A percentile compares a stretch with the other conserved stretches of the same genome.
Conservation (phyloP, 1,284 basidiomycete genomes). For the Vanrija pseudolonga region DNA sequence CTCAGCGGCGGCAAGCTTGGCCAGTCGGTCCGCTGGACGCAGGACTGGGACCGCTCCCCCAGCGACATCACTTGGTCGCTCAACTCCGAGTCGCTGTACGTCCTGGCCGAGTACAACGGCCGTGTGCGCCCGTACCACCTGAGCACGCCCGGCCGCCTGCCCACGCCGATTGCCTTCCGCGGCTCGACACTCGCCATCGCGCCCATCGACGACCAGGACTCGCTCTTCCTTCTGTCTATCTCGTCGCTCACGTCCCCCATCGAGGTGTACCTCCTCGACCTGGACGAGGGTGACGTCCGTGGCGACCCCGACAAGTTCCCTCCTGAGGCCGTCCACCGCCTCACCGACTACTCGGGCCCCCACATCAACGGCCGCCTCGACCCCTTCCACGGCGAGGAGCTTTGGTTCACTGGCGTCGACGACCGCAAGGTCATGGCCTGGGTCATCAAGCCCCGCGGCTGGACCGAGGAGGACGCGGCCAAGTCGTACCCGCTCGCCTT, state of each 20-base stretch:
- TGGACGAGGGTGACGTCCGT: constrained; percentile 3
- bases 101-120: constrained; percentile 71
- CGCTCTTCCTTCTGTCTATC: constrained; percentile 21
- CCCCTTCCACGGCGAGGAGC: constrained; percentile 65
- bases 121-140: constrained; percentile 43
- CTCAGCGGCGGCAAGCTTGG: constrained; percentile 51
- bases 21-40: constrained; percentile 51
- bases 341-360: constrained; percentile 54
- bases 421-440: constrained; percentile 73
- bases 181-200: constrained; percentile 24
- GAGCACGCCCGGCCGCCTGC: constrained; percentile 28
- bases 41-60: constrained; percentile 78
- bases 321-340: constrained; percentile 58
- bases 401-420: constrained; percentile 78
- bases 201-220: constrained; percentile 5
- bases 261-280: constrained; percentile 42
- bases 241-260: constrained; percentile 22
- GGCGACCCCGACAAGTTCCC: constrained; percentile 30
- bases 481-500: constrained; percentile 64
- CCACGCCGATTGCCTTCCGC: constrained; percentile 40
- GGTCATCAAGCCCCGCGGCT: constrained; percentile 73
- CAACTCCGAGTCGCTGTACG: constrained; percentile 65
- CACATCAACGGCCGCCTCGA: constrained; percentile 52
- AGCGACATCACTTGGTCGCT: constrained; percentile 65
- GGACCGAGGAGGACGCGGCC: constrained; percentile 55